Conservation (phyloP, 768 basidiomycete species). For the Flagelloscypha sp. region DNA sequence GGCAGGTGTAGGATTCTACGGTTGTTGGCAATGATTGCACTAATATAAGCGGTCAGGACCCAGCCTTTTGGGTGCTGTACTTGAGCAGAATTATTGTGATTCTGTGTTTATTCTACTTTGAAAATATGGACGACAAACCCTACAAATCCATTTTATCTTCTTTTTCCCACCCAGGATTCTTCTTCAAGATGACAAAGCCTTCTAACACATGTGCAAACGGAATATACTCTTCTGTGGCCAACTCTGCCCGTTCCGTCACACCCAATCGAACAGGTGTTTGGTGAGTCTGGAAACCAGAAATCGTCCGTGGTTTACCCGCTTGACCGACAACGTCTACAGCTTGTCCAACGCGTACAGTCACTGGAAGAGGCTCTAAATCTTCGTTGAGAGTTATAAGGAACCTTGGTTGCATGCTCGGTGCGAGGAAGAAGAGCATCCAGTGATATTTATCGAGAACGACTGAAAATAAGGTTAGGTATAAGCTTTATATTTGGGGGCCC, state of each 20-base stretch:
- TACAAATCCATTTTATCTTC: conserved; percentile 82
- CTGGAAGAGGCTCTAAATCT: conserved; percentile 74
- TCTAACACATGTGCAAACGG: conserved; percentile 86
- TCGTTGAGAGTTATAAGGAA: conserved; percentile 98
- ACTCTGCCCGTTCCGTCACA: conserved; percentile 88
- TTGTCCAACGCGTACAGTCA: conserved; percentile 95
- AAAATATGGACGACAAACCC: too few relatives aligned
- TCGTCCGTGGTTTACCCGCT: conserved; percentile 93
- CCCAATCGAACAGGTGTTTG: conserved; percentile 92
- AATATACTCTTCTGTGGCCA: conserved; percentile 95
- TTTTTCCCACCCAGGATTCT: conserved; percentile 86
- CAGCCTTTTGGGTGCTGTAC: too few relatives aligned
- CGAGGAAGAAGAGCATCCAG: conserved; percentile 98
- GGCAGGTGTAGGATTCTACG: too few relatives aligned
- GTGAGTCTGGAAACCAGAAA: conserved; percentile 98
- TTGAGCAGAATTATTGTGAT: too few relatives aligned
- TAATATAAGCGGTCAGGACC: too few relatives aligned
- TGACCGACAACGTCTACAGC: conserved; percentile 97
- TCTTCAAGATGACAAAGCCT: conserved; percentile 85
- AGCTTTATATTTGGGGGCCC: background rate
- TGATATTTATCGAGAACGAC: conserved; percentile 93
- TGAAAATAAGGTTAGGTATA: conserved; percentile 21
- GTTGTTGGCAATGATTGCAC: too few relatives aligned
- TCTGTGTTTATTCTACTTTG: too few relatives aligned
- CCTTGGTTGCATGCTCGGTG: conserved; percentile 94